Conservation (phyloP, 306 rosid genomes). For the Fragaria nilgerrensis region DNA sequence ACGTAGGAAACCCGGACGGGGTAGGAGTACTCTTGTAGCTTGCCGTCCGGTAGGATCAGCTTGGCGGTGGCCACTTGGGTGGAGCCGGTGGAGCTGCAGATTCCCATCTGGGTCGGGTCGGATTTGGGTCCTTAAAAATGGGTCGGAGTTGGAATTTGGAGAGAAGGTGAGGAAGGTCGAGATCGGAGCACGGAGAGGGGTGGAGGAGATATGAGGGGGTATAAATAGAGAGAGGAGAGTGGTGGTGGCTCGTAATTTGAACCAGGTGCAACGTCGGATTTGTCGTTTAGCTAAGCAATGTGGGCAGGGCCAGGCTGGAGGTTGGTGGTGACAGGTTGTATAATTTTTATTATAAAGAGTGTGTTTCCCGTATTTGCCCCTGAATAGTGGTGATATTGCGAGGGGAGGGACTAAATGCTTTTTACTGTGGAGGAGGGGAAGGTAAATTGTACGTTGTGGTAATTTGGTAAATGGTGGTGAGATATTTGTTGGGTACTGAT, state of each 20-base stretch:
- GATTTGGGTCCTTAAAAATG: neutral
- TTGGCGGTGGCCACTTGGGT: slow-evolving; percentile 66
- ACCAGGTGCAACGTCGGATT: slow-evolving; percentile 44
- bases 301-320: slow-evolving; percentile 76
- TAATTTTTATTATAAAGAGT: neutral
- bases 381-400: neutral
- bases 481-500: neutral
- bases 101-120: slow-evolving; percentile 51
- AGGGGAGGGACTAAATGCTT: neutral
- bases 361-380: slow-evolving; percentile 8
- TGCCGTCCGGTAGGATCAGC: slow-evolving; percentile 63
- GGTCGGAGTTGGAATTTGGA: neutral
- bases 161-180: neutral
- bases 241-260: slow-evolving; percentile 12
- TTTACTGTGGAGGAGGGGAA: neutral
- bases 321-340: slow-evolving; percentile 83
- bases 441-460: neutral
- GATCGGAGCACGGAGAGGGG: slow-evolving; percentile 16
- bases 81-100: slow-evolving; percentile 63
- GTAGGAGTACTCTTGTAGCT: slow-evolving; percentile 54
- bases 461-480: neutral
- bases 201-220: neutral
- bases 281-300: slow-evolving; percentile 24
- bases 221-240: slow-evolving; percentile 18
- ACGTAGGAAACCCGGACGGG: slow-evolving; percentile 74